phyloP scores from a whole-genome alignment of 345 rosid genomes.

The Eucalyptus paniculata region DNA sequence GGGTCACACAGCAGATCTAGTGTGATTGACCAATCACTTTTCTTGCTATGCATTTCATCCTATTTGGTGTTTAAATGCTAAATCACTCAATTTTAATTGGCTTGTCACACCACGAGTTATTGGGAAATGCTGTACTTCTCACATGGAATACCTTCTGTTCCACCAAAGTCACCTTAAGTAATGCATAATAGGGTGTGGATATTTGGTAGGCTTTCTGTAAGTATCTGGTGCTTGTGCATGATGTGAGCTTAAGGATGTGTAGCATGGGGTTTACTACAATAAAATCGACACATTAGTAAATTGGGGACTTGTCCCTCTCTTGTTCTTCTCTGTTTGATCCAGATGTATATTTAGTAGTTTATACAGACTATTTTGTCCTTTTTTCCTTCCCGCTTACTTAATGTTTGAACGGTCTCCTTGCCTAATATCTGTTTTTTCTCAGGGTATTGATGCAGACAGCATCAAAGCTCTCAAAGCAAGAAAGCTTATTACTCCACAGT shows the following conservation, averaged over 20 bases:
- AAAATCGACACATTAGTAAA: neutral
- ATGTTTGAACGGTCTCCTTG: neutral
- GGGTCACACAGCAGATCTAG: neutral
- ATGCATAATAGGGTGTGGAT: neutral
- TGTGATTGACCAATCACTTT: neutral
- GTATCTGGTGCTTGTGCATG: neutral
- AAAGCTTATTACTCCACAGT: slow-evolving; percentile 67
- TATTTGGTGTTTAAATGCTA: neutral
- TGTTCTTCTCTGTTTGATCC: neutral
- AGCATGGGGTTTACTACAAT: neutral
- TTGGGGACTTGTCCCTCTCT: neutral
- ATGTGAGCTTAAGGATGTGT: neutral
- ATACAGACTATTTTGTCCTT: neutral
- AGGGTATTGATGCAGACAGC: slow-evolving; percentile 56
- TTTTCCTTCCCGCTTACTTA: neutral
- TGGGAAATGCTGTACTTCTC: neutral
- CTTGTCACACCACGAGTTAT: neutral
- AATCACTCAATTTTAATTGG: neutral
- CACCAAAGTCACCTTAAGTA: neutral
- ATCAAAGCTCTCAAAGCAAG: slow-evolving; percentile 57
- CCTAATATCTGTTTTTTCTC: neutral
- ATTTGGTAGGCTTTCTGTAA: neutral
- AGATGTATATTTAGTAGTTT: neutral
- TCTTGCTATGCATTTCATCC: neutral
- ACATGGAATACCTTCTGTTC: neutral